Percentiles rank a stretch among this genome's conserved stretches.
Evolutionary conservation across 2,329 filamentous ascomycete genomes (phyloP).

Genomic region (Endoconidiophora polonica): DNA sequence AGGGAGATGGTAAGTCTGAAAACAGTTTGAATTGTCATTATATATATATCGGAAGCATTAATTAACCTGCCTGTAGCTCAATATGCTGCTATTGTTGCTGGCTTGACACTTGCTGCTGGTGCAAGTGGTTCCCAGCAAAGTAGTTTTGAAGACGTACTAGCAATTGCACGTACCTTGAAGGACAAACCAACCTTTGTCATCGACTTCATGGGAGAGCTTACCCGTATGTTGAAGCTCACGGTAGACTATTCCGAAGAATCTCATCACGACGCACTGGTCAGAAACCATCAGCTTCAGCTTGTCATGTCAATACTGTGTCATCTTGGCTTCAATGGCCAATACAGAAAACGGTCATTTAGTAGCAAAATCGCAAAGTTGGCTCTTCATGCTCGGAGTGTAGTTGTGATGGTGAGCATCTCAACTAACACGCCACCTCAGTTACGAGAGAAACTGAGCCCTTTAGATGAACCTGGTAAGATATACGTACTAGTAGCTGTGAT

Average conservation of each 20-base stretch:
- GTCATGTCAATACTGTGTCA: constrained; percentile 66
- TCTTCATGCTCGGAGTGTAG: constrained; percentile 57
- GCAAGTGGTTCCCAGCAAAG: constrained; percentile 28
- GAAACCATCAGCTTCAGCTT: constrained; percentile 56
- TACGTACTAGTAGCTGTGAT: too few species aligned
- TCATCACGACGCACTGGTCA: constrained; percentile 53
- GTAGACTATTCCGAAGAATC: constrained; percentile 71
- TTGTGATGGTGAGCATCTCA: constrained; percentile 47
- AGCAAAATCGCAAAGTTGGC: constrained; percentile 62
- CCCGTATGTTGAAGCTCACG: constrained; percentile 51
- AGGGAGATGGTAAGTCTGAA: constrained; percentile 7
- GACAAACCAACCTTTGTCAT: constrained; percentile 32
- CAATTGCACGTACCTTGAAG: constrained; percentile 40
- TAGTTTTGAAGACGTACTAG: constrained; percentile 56
- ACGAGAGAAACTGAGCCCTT: constrained; percentile 38
- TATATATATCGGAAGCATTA: constrained; percentile 15
- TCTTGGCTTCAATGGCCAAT: constrained; percentile 54
- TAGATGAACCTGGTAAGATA: constrained; percentile 39
- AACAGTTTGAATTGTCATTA: too few species aligned
- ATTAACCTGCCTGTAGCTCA: constrained; percentile 23
- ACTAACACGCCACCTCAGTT: constrained; percentile 37
- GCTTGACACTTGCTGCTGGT: constrained; percentile 37
- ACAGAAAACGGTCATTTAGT: constrained; percentile 42
- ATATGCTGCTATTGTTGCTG: constrained; percentile 42
- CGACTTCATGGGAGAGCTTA: constrained; percentile 49